Evolutionary conservation across 306 rosid species (phyloP), one percentile per base, ranked within the genome.

Genomic region (Gillenia trifoliata): DNA sequence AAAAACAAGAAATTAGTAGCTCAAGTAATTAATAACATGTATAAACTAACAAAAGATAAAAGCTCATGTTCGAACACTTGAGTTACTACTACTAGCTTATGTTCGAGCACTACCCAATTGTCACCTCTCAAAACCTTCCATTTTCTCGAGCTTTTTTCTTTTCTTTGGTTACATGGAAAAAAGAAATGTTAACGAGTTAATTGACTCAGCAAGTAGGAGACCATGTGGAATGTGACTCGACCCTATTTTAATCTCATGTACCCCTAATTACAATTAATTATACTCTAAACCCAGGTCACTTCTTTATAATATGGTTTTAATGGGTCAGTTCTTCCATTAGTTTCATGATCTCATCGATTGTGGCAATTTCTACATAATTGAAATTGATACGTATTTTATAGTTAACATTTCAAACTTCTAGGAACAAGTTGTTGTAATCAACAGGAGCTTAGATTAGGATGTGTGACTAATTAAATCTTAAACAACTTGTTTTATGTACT

Each of bases 371-470:
- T 50, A 45, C 52, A 23, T 11, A 13, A 54, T 22, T 38, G 28
- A 52, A 19, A 50, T 19, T 41, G 15, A 54, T 76, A 23, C 1
- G 19, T 55, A 28, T 54, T 45, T 67, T 36, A 36, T 29, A 1
- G 60, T 28, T 29, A 15, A 45, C 45, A 66, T 31, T 56, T 55
- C 31, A 29, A 61, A 61, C 9, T 1, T 60, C 38, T 60, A 36
- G 60, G 63, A 9, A 57, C 30, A 57, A 57, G 7, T 57, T 57
- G 63, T 57, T 11, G 63, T 57, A 25, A 57, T 57, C 63, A 57
- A 57, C 31, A 57, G 63, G 23, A 33, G 57, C 54, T n/a, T 68
- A 29, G 79, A 67, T 40, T 23, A 57, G 50, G 79, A 76, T 28
- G 68, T 67, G 79, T 57, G 25, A 40, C 34, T 52, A 52, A 20